These are phyloP conservation scores for Pichia thaimueangensis DNA, from an alignment of 805 yeast species.

Conservation along the genomic window DNA sequence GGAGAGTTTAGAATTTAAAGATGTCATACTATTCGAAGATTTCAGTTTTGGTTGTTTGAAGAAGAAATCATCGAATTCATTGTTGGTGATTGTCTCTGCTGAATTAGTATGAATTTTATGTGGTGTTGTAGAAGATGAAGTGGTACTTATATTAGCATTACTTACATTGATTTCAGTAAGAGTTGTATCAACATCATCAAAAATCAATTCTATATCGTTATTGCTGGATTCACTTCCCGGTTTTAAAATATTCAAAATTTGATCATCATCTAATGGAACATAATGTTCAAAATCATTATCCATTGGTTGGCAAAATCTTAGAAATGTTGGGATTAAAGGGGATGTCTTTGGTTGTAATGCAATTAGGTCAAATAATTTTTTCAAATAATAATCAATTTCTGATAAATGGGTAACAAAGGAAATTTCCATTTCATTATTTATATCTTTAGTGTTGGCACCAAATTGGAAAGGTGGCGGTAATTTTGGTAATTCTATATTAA, in stretches of 20 bases:
- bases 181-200: no score
- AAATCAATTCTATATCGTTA: background rate
- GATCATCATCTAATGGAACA: conserved; percentile 22
- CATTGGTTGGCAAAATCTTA: conserved; percentile 4
- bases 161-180: background rate
- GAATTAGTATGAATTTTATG: background rate
- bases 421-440: background rate
- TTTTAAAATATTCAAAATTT: conserved; percentile 10
- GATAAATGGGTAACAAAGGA: conserved; percentile 12
- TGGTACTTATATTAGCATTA: background rate
- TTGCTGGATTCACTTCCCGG: background rate
- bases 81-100: background rate
- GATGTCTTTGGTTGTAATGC: background rate
- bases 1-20: background rate
- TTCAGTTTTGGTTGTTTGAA: background rate
- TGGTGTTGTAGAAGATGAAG: no score
- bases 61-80: background rate
- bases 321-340: background rate
- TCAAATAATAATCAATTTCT: conserved; percentile 36
- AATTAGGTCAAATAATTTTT: conserved; percentile 18
- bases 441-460: conserved; percentile 17
- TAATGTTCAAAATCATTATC: conserved; percentile 25
- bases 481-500: conserved; percentile 29
- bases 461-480: conserved; percentile 45
- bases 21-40: background rate